Evolutionary conservation across 2,329 filamentous ascomycete species (phyloP), one percentile per base, ranked within the genome.

Genomic region (Didymella sp.): DNA sequence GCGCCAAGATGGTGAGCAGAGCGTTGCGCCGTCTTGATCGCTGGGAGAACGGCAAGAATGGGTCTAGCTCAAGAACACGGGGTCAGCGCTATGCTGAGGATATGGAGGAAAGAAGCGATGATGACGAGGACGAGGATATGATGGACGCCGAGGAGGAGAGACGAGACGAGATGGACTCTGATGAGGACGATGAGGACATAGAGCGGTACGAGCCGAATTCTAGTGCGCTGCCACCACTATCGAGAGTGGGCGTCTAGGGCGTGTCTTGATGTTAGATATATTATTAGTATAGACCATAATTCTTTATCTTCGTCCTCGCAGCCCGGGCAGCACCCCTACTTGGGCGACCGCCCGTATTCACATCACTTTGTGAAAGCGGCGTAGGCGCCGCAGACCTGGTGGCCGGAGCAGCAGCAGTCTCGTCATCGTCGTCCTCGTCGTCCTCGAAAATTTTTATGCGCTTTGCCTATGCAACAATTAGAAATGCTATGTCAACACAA

Each of bases 1-100:
- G 90, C 56, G 84, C 86, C 4, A 85, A 89, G 11, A 84, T 89
- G 7, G 77, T 94, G 17, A 80, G 87, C 50, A 83, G 89, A 15
- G 82, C 83, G 1, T 79, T 82, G 19, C 83, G 91, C 25, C 82
- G 91, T 37, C 78, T 94, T n/a, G 79, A 84, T 49, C 83, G 90
- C 28, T 94, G 91, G 91, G 82, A 86, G 44, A 78, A 78, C 11
- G 69, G 73, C n/a, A 61, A 67, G 40, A 68, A 61, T 0, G 73
- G 51, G 2, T 21, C 30, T 15, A 40, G 40, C 30, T 33, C 54
- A 61, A 58, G 48, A 12, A 46, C 41, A 19, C 31, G 28, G 4
- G 44, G 48, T 0, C 21, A 41, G 31, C 46, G 56, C 11, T 51
- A 59, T 19, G 43, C n/a, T 8, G 52, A 56, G 22, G 51, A 51